Base-by-base conservation (phyloP, 768 basidiomycete species). In the Tulasnella sp. region DNA sequence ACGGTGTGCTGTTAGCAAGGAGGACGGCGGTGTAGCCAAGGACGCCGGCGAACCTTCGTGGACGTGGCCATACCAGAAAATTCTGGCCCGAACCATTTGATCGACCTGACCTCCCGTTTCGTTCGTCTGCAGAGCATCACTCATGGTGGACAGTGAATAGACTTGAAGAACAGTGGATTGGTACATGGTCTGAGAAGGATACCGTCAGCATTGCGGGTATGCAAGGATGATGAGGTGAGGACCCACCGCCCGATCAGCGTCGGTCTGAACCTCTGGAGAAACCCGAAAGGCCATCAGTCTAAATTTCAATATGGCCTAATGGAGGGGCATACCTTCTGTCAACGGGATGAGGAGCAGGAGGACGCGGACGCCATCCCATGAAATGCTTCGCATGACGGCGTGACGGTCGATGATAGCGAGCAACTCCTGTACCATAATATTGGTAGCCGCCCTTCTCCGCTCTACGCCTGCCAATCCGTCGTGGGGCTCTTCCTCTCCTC, bases 1-100 rank as follows among this genome's bases (percentile, higher is more conserved):
- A n/a, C 12, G 17, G 42, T 49, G 36, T 8, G 42, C 12, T 19
- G 67, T 39, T 6, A 34, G 69, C 19, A 29, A 58, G 0, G 58
- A 31, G 25, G 58, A 34, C 36, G 54, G 49, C 19, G 49, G 39
- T 12, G 72, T 4, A 37, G 36, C 40, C 15, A 29, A 14, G 11
- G 29, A 3, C 34, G 31, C 0, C 1, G 22, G 40, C 77, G 67
- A 49, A 79, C 79, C 93, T 83, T 97, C 96, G 77, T 93, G 90
- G 34, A 91, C 88, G 78, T 94, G 89, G 8, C 92, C 89, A 80
- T 95, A 97, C 93, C 94, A 97, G 82, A 94, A 96, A 39, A 96
- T 86, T 38, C 95, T 86, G 2, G 93, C 90, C 40, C 93, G 89
- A 40, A 92, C 85, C 67, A 83, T 83, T 8, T 85, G 82, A 42